A percentile compares a stretch with the other conserved stretches of the same genome.
Conservation (phyloP, 768 basidiomycete species). For the Sarcodon aspratus region DNA sequence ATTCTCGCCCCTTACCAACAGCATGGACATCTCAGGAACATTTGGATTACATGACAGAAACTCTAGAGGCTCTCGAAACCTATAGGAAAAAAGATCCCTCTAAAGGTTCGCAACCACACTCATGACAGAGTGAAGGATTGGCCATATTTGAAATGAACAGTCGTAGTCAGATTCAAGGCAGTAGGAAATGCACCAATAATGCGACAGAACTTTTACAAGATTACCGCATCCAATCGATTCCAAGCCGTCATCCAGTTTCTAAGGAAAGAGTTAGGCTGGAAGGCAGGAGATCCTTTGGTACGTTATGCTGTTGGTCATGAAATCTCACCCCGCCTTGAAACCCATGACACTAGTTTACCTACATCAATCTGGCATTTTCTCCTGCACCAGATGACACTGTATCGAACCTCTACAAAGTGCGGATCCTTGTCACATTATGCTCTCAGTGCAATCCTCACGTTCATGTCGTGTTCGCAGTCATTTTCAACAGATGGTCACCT, state of each 20-base stretch:
- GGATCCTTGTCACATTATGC: constrained; percentile 1
- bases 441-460: not conserved
- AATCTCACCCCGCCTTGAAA: not conserved
- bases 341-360: constrained; percentile 42
- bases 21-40: constrained; percentile 17
- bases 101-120: constrained; percentile 41
- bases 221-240: constrained; percentile 87
- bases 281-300: constrained; percentile 76
- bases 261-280: constrained; percentile 82
- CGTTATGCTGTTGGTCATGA: constrained; percentile 12
- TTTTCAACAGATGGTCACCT: constrained; percentile 54
- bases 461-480: constrained; percentile 22
- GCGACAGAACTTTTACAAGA: constrained; percentile 98
- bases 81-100: constrained; percentile 81
- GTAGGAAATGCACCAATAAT: constrained; percentile 97
- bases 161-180: constrained; percentile 94
- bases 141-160: constrained; percentile 25
- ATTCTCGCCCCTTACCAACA: constrained; percentile 12
- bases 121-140: too few species aligned
- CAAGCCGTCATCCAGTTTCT: constrained; percentile 93
- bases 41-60: constrained; percentile 26
- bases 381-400: constrained; percentile 72
- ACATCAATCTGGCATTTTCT: constrained; percentile 70
- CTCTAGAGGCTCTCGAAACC: constrained; percentile 63
- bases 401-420: constrained; percentile 55